Evolutionary conservation across 2,329 filamentous ascomycete genomes (phyloP), one percentile per base, ranked within the genome.

Genomic region (Ustilaginoidea virens): DNA sequence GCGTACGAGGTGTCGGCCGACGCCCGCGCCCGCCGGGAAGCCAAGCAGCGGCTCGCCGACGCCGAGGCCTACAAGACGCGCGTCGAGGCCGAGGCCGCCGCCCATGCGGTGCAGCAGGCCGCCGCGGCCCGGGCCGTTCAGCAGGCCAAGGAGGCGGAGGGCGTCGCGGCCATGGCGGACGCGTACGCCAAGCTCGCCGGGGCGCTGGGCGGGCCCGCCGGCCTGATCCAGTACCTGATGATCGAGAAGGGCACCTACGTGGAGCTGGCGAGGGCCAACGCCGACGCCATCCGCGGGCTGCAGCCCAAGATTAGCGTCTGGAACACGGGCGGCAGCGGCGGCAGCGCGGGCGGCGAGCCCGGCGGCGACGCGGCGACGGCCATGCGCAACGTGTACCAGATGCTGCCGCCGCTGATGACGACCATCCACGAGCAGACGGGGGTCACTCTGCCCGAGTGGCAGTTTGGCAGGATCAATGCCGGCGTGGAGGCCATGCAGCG

Each of bases 351-450:
- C 11, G 46, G 48, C 13, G 58, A 53, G n/a, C 56, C 47, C 23
- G 55, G 52, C 16, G 49, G 53, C 23, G 58, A 67, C 31, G 74
- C 80, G 33, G 66, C 77, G 4, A 46, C 53, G 22, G 41, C 48
- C 1, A 76, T 90, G 55, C 65, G 80, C 39, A 86, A 87, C 41
- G 66, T 92, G 21, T 86, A 90, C 57, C 82, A 90, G 61, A 79
- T 74, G 48, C 59, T 92, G 36, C 83, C 83, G 20, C 83, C 83
- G 5, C 62, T 92, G 13, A 74, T 92, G 57, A 74, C 68, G 7
- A 92, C 83, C 0, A 87, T 92, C 44, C 77, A 90, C 41, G 82
- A 92, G 35, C 83, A 92, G 60, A 92, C 82, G 0, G 82, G 82
- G 1, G 85, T 92, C 44, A 65, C 67, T 1, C 71, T 86, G 5